These are phyloP conservation scores for Moniliella sp. DNA, from an alignment of 1,284 basidiomycete species.

Conservation along the genomic window DNA sequence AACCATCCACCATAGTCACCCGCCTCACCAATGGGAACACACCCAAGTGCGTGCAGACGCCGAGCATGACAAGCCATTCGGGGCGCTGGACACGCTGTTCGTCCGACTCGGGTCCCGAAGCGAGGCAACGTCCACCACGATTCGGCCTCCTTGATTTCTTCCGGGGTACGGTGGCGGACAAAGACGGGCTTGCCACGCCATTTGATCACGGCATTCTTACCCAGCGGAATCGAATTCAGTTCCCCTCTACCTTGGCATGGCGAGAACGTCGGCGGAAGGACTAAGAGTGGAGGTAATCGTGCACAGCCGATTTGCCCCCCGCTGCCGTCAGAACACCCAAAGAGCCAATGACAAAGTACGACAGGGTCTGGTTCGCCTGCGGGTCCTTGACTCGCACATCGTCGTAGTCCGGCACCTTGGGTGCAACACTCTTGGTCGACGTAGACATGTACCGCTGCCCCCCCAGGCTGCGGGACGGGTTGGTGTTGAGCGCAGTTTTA, in stretches of 20 bases:
- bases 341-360: constrained; percentile 92
- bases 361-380: constrained; percentile 57
- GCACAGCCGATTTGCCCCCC: constrained; percentile 74
- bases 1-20: constrained; percentile 97
- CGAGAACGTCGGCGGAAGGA: constrained; percentile 90
- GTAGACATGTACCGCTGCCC: no score
- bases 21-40: constrained; percentile 85
- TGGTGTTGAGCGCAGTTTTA: no score
- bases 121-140: constrained; percentile 45
- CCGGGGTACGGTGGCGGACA: constrained; percentile 78
- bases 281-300: constrained; percentile 92
- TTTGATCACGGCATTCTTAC: constrained; percentile 44
- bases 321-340: constrained; percentile 82
- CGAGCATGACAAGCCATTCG: constrained; percentile 51
- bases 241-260: constrained; percentile 95
- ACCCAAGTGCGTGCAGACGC: constrained; percentile 95
- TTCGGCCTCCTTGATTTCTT: constrained; percentile 90
- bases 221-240: constrained; percentile 75
- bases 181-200: constrained; percentile 99
- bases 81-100: constrained; percentile 72
- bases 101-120: constrained; percentile 85
- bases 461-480: no score
- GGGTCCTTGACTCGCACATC: constrained; percentile 54
- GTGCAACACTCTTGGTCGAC: no score
- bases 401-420: constrained; percentile 69